These are phyloP conservation scores for Lactifluus rugatus DNA, from an alignment of 768 basidiomycete species.

Conservation along the genomic window DNA sequence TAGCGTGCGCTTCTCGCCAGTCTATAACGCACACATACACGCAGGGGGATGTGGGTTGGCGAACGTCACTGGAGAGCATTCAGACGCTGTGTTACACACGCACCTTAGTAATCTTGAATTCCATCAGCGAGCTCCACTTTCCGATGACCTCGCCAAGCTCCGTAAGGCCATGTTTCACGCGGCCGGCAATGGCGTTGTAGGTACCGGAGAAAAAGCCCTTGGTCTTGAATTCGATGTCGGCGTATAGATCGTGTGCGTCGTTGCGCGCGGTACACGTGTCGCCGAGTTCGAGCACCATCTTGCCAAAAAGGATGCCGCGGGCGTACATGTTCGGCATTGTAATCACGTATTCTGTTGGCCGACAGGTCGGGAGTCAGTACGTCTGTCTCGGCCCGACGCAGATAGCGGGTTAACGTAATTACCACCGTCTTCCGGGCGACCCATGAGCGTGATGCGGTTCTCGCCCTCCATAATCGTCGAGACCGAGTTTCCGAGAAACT, in stretches of 20 bases:
- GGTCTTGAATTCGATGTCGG: constrained; percentile 95
- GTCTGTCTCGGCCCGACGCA: no score
- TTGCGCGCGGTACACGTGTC: constrained; percentile 82
- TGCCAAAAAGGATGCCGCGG: constrained; percentile 77
- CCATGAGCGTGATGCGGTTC: constrained; percentile 77
- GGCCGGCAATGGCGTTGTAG: constrained; percentile 84
- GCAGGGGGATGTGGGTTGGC: no score
- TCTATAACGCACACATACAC: no score
- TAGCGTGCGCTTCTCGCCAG: constrained; percentile 58
- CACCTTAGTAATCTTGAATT: constrained; percentile 65
- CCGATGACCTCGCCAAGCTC: constrained; percentile 84
- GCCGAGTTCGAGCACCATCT: constrained; percentile 94
- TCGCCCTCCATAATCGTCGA: constrained; percentile 96
- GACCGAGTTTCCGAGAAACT: constrained; percentile 94
- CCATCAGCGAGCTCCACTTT: constrained; percentile 86
- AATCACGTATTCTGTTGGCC: constrained; percentile 61
- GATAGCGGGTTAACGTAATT: constrained; percentile 24
- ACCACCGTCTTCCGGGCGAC: constrained; percentile 82
- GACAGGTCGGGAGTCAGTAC: no score
- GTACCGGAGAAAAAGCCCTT: constrained; percentile 98
- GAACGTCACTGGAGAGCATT: no score
- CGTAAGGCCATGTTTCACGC: constrained; percentile 50
- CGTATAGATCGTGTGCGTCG: constrained; percentile 59
- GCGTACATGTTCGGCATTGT: constrained; percentile 99
- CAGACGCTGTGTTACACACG: constrained; percentile 1